Conservation (phyloP, 108 stramenopile genomes). For the Skeletonema tropicum region DNA sequence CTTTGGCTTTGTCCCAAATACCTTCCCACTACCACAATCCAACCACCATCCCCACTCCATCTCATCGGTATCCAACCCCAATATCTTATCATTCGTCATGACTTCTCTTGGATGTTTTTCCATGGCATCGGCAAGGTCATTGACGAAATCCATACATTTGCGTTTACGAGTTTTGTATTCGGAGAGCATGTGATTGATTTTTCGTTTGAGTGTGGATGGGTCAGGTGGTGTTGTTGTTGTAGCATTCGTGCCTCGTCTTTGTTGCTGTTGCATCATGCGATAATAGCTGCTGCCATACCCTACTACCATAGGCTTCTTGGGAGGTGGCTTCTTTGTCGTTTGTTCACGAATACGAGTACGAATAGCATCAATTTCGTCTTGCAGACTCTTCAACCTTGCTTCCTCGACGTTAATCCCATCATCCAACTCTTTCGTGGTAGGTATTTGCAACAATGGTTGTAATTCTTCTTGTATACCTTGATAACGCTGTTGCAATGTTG, state of each 20-base stretch:
- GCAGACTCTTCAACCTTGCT: slow-evolving; percentile 37
- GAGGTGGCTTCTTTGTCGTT: not conserved
- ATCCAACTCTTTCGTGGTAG: slow-evolving; percentile 66
- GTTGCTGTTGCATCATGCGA: slow-evolving; percentile 5
- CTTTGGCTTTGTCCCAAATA: not conserved
- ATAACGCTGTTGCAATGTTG: slow-evolving; percentile 28
- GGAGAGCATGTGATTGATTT: slow-evolving; percentile 74
- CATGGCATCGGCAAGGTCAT: slow-evolving; percentile 84
- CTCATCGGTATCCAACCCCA: slow-evolving; percentile 87
- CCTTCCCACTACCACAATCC: slow-evolving; percentile 13
- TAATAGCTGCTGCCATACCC: slow-evolving; percentile 7
- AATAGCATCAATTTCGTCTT: slow-evolving; percentile 37
- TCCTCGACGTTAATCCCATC: slow-evolving; percentile 35
- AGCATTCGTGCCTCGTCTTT: not conserved
- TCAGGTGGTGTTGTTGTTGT: slow-evolving; percentile 30
- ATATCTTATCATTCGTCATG: slow-evolving; percentile 50
- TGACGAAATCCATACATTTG: slow-evolving; percentile 86
- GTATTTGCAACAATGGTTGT: slow-evolving; percentile 35
- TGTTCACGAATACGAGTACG: slow-evolving; percentile 34
- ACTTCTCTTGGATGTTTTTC: slow-evolving; percentile 86
- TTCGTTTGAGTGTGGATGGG: slow-evolving; percentile 53
- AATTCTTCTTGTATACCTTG: slow-evolving; percentile 39
- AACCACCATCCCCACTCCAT: slow-evolving; percentile 45
- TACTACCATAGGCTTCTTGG: slow-evolving; percentile 13
- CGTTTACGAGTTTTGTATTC: slow-evolving; percentile 79